These are phyloP conservation scores for Ochetophila trinervis DNA, from an alignment of 306 rosid genomes.

Conservation along the genomic window DNA sequence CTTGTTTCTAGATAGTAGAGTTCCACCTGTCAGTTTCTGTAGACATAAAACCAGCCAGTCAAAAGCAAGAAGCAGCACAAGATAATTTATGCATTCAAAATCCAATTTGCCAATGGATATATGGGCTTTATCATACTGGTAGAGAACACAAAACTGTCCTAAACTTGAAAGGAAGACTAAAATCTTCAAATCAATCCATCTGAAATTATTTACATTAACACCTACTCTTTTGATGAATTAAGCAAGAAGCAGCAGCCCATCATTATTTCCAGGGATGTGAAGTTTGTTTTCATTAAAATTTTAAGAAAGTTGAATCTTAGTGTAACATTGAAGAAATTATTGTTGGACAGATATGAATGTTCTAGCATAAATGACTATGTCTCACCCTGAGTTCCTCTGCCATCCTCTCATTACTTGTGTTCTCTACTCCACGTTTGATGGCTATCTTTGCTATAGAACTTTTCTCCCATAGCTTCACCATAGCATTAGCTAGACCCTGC, in stretches of 20 bases:
- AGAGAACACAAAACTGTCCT: constrained; percentile 7
- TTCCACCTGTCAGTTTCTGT: constrained; percentile 90
- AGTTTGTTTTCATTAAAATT: not conserved
- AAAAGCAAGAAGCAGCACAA: constrained; percentile 24
- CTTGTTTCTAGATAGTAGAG: constrained; percentile 89
- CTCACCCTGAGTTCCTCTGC: constrained; percentile 88
- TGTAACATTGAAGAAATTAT: constrained; percentile 8
- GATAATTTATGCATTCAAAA: constrained; percentile 8
- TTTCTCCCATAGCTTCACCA: constrained; percentile 85
- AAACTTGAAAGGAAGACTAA: constrained; percentile 13
- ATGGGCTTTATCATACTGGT: constrained; percentile 8
- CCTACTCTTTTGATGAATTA: not conserved
- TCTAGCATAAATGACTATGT: constrained; percentile 19
- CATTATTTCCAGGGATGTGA: not conserved
- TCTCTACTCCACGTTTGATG: constrained; percentile 90
- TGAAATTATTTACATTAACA: not conserved
- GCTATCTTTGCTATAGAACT: constrained; percentile 86
- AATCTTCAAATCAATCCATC: not conserved
- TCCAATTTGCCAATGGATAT: constrained; percentile 11
- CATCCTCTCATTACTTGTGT: constrained; percentile 82
- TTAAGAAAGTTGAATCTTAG: not conserved
- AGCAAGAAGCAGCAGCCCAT: not conserved
- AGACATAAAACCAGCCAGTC: constrained; percentile 33
- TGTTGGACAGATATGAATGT: constrained; percentile 14
- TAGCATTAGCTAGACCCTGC: constrained; percentile 86